Evolutionary conservation across 2,329 filamentous ascomycete species (phyloP).

Genomic region (Tolypocladium guangdongense): DNA sequence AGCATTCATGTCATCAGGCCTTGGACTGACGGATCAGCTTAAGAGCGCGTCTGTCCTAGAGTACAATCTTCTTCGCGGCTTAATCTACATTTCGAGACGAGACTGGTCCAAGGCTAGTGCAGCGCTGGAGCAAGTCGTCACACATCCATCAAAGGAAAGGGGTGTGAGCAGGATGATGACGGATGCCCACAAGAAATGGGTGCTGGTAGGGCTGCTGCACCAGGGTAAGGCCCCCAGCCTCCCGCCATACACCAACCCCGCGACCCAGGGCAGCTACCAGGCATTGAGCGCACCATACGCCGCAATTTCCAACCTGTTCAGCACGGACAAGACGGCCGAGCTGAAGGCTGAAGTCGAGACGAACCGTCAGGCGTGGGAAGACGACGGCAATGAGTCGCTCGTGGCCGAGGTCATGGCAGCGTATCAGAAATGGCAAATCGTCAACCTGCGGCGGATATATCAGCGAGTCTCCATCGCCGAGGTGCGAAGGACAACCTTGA

Average conservation of each 20-base stretch:
- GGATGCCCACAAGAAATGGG: slow-evolving; percentile 87
- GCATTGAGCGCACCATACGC: slow-evolving; percentile 59
- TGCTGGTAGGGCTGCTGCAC: slow-evolving; percentile 63
- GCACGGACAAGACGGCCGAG: slow-evolving; percentile 37
- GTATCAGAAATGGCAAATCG: slow-evolving; percentile 66
- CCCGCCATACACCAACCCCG: slow-evolving; percentile 43
- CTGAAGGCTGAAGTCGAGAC: slow-evolving; percentile 54
- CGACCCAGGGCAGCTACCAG: slow-evolving; percentile 45
- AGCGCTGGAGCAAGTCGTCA: slow-evolving; percentile 54
- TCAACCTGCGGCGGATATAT: slow-evolving; percentile 64
- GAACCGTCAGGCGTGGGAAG: slow-evolving; percentile 47
- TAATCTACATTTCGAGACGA: slow-evolving; percentile 50
- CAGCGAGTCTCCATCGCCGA: slow-evolving; percentile 44
- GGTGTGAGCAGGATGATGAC: slow-evolving; percentile 68
- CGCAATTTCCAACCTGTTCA: slow-evolving; percentile 58
- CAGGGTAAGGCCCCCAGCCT: slow-evolving; percentile 47
- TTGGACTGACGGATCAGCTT: slow-evolving; percentile 45
- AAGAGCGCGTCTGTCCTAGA: slow-evolving; percentile 46
- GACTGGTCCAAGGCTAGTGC: slow-evolving; percentile 52
- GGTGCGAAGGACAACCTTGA: slow-evolving; percentile 38
- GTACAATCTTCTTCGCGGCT: slow-evolving; percentile 55
- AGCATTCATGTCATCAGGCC: slow-evolving; percentile 48
- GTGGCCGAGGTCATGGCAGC: slow-evolving; percentile 57
- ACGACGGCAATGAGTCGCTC: slow-evolving; percentile 64
- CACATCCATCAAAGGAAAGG: slow-evolving; percentile 52